Percentiles rank a stretch among this genome's conserved stretches.
phyloP scores from a whole-genome alignment of 1,139 yeast genomes.

The Magnusiomyces ingens region DNA sequence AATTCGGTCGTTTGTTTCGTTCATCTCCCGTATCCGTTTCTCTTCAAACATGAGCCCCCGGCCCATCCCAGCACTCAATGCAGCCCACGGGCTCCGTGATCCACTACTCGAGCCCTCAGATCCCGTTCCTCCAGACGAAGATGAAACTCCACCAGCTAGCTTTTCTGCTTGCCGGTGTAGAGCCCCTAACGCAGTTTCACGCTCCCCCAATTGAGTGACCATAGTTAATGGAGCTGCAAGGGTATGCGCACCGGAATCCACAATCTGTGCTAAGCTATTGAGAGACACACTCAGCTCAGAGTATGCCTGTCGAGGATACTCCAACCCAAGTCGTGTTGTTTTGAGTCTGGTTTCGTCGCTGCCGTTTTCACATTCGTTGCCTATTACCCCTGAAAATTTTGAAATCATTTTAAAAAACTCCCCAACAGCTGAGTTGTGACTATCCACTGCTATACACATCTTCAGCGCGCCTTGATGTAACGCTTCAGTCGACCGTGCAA shows the following conservation, averaged over 20 bases:
- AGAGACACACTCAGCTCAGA: too few species aligned
- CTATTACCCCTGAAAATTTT: not conserved
- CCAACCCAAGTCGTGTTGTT: too few species aligned
- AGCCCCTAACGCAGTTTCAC: not conserved
- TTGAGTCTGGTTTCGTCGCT: too few species aligned
- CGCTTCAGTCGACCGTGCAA: not conserved
- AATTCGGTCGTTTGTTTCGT: slow-evolving; percentile 27
- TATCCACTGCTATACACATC: not conserved
- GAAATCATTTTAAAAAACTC: not conserved
- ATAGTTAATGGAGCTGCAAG: slow-evolving; percentile 23
- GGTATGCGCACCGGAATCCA: slow-evolving; percentile 13
- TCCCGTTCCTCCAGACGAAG: too few species aligned
- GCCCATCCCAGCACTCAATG: slow-evolving; percentile 23
- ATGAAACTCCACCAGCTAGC: too few species aligned
- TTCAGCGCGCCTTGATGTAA: not conserved
- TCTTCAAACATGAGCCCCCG: slow-evolving; percentile 31
- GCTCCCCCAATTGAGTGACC: slow-evolving; percentile 15
- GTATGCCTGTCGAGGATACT: too few species aligned
- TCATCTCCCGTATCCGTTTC: slow-evolving; percentile 31
- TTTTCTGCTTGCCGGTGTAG: not conserved
- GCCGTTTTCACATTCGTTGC: too few species aligned
- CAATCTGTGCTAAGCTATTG: not conserved
- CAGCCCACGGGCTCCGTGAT: slow-evolving; percentile 14
- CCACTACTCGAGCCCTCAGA: too few species aligned
- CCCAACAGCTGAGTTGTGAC: not conserved